Base-by-base conservation (phyloP, 2,329 filamentous ascomycete genomes). In the Claviceps cyperi region DNA sequence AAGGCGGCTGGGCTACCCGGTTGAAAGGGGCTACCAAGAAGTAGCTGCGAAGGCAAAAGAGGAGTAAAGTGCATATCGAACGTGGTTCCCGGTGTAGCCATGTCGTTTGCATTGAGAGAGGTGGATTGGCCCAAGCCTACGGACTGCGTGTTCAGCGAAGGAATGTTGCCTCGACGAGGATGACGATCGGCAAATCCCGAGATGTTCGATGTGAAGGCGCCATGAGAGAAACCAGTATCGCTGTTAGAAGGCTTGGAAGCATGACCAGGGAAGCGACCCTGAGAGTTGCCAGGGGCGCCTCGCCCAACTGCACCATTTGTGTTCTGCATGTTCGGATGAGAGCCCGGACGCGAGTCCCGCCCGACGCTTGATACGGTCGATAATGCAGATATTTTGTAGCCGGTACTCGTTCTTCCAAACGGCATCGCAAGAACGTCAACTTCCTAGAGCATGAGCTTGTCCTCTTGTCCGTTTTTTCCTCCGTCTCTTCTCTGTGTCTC, bases 51-150 rank as follows among this genome's bases (percentile, higher is more conserved):
- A 37, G 92, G 92, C 38, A 98, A 80, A 57, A 98, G 77, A 56
- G 92, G 91, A 11, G 92, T 96, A 69, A 96, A 97, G 70, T 97
- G 92, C 91, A 97, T 96, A 63, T 97, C 92, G 63, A 89, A 94
- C 43, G 79, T 88, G 48, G 88, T 91, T 43, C 86, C 89, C 15
- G 92, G 90, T 22, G 86, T 91, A 57, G 84, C 76, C 79, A 95
- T 80, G 56, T 94, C 89, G 59, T 76, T 78, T 52, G 70, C 73
- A 64, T 75, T 80, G 60, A 77, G 75, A 38, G 62, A 58, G 15
- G 56, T 53, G 52, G 60, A 56, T 52, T 66, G 64, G n/a, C 56
- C 56, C 52, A 67, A 73, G 57, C 60, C 66, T 66, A 84, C 76
- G 55, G 80, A 73, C 62, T 84, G 82, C 21, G 92, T 96, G 68